Base-by-base conservation (phyloP, 23 red algal species). In the Gracilariopsis chorda region DNA sequence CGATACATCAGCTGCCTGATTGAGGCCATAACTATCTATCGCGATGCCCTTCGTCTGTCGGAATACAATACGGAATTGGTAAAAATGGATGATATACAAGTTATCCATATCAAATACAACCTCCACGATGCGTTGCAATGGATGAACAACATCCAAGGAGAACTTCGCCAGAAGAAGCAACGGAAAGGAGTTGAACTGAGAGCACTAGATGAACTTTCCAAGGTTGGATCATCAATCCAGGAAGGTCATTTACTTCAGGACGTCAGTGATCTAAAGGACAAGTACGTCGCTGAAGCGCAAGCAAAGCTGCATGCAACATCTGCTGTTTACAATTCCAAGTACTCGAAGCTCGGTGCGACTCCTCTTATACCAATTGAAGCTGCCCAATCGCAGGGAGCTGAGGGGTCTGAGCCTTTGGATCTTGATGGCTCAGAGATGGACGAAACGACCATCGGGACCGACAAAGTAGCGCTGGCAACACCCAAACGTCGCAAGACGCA, bases 71-170 rank as follows among this genome's bases (percentile, higher is more conserved):
- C 48, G 30, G 56, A 76, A 21, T n/a, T 83, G 19, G 16, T 95
- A 13, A 82, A 82, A 36, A 73, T 98, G 45, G 96, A 98, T 78
- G 74, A 70, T 8, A 83, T 98, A 58, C 96, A 98, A 65, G 76
- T 55, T 14, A 84, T 95, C 63, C 96, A 98, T 67, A 69, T 98
- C 34, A 48, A 93, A 34, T 77, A 56, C 43, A 98, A 98, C 40
- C 79, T 94, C 42, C 39, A 61, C 23, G 42, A 95, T 30, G 86
- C 89, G 16, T 23, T 95, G 32, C 62, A 40, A 68, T 37, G 33
- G 35, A 36, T 68, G 20, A 68, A 39, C 3, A 68, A 41, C 33
- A 39, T 68, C 33, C 62, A 36, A 2, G 33, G 41, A 68, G 30
- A 68, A 5, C 62, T 68, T 68, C 62, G 32, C 35, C 35, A 25